Evolutionary conservation across 2,329 filamentous ascomycete species (phyloP).

Genomic region (Exophiala dermatitidis): DNA sequence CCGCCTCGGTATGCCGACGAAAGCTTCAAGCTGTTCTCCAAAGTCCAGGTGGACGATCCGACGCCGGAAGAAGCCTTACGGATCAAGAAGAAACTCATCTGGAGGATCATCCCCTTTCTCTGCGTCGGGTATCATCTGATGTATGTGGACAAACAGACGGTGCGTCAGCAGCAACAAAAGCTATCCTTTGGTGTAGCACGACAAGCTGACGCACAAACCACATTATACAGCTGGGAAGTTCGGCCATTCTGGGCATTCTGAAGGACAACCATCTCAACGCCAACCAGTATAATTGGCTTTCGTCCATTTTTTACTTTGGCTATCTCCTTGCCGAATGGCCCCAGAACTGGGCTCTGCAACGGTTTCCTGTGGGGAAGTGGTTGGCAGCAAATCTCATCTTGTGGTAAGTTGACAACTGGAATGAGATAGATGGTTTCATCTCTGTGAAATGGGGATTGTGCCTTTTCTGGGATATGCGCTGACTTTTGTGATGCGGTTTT

Average conservation of each 20-base stretch:
- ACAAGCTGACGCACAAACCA: constrained; percentile 30
- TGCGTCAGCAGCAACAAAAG: constrained; percentile 27
- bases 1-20: constrained; percentile 37
- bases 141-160: constrained; percentile 37
- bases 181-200: constrained; percentile 36
- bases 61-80: constrained; percentile 30
- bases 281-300: constrained; percentile 43
- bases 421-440: neutral
- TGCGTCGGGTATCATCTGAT: constrained; percentile 38
- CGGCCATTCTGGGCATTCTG: constrained; percentile 46
- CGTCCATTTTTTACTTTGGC: constrained; percentile 43
- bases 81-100: constrained; percentile 34
- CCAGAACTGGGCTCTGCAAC: constrained; percentile 44
- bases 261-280: constrained; percentile 33
- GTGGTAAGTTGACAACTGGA: constrained; percentile 31
- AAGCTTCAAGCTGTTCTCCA: constrained; percentile 39
- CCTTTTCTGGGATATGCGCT: no score
- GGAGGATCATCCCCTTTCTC: constrained; percentile 36
- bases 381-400: constrained; percentile 33
- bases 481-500: no score
- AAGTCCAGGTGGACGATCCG: constrained; percentile 35
- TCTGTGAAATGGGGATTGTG: no score
- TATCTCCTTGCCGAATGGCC: constrained; percentile 48
- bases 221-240: constrained; percentile 27
- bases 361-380: constrained; percentile 44